These are phyloP conservation scores for Penicillium brevicompactum DNA, from an alignment of 2,329 filamentous ascomycete species.

Conservation along the genomic window DNA sequence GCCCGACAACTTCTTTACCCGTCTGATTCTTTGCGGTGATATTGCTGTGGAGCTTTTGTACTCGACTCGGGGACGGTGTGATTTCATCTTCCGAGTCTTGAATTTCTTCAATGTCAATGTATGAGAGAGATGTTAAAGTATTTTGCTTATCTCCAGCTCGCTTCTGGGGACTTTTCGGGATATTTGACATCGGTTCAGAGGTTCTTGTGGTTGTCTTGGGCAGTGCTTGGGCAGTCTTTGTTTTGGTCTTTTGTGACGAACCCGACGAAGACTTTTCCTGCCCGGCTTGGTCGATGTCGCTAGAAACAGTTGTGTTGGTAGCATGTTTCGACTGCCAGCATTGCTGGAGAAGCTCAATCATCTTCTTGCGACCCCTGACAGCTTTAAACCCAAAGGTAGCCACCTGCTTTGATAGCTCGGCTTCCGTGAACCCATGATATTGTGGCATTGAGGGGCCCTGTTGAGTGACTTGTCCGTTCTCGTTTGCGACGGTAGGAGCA, in stretches of 20 bases:
- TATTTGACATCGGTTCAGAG: not conserved
- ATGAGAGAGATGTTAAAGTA: constrained; percentile 10
- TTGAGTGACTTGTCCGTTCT: not conserved
- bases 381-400: constrained; percentile 71
- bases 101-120: constrained; percentile 38
- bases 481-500: not conserved
- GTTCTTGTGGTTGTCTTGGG: not conserved
- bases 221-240: not conserved
- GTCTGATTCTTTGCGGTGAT: constrained; percentile 5
- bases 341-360: constrained; percentile 69
- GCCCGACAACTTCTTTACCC: not conserved
- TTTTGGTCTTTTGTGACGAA: constrained; percentile 9
- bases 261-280: not conserved
- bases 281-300: not conserved
- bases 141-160: not conserved
- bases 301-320: constrained; percentile 5
- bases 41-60: constrained; percentile 22
- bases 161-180: constrained; percentile 1
- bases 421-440: constrained; percentile 64
- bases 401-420: constrained; percentile 64
- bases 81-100: constrained; percentile 41
- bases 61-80: constrained; percentile 31
- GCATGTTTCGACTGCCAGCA: constrained; percentile 68
- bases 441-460: constrained; percentile 50
- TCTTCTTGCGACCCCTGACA: constrained; percentile 66